These are phyloP conservation scores for Hypomyces perniciosus DNA, from an alignment of 2,329 filamentous ascomycete genomes.

Conservation along the genomic window DNA sequence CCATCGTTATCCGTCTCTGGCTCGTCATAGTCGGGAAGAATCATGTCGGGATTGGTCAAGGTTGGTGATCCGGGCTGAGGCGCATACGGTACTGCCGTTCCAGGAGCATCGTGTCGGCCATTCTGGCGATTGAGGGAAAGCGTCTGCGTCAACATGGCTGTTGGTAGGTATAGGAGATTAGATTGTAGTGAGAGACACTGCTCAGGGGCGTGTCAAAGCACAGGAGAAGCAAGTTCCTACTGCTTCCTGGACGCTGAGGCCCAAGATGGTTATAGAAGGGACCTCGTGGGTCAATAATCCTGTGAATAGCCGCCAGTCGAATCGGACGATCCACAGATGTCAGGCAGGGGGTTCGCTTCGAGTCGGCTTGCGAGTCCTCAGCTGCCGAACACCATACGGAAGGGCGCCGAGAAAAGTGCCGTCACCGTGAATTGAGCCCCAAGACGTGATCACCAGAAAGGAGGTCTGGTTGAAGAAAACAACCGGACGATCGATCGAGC, in stretches of 20 bases:
- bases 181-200: background rate
- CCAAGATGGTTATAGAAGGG: too few relatives aligned
- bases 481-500: slow-evolving; percentile 5
- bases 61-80: slow-evolving; percentile 69
- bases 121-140: slow-evolving; percentile 22
- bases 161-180: slow-evolving; percentile 3
- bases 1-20: slow-evolving; percentile 47
- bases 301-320: too few relatives aligned
- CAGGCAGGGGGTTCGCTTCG: too few relatives aligned
- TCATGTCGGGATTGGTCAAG: slow-evolving; percentile 91
- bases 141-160: slow-evolving; percentile 27
- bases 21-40: slow-evolving; percentile 69
- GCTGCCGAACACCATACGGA: too few relatives aligned
- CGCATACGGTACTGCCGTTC: slow-evolving; percentile 32
- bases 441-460: too few relatives aligned
- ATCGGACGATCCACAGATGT: too few relatives aligned
- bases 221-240: background rate
- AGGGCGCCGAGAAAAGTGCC: too few relatives aligned
- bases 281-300: too few relatives aligned
- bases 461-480: too few relatives aligned
- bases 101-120: slow-evolving; percentile 23
- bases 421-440: too few relatives aligned
- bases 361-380: too few relatives aligned
- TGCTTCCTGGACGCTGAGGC: background rate
- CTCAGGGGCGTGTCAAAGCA: background rate